A percentile compares a stretch with the other conserved stretches of the same genome.
Conservation (phyloP, 371 early-diverging fungal genomes). For the Mortierella sp. region DNA sequence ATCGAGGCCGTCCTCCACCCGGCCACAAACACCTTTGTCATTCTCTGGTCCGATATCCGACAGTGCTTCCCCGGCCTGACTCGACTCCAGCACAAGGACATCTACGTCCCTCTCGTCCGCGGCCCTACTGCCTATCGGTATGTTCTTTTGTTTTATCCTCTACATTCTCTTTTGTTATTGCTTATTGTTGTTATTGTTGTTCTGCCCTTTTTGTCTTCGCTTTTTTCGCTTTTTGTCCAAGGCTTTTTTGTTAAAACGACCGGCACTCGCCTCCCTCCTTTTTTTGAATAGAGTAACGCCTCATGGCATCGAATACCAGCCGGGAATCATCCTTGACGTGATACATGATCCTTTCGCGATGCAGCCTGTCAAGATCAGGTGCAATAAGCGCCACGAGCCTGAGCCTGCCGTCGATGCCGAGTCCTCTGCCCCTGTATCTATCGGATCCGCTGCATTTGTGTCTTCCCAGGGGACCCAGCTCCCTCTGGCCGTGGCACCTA, state of each 20-base stretch:
- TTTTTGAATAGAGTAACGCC: conserved; percentile 20
- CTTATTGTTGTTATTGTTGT: conserved; percentile 5
- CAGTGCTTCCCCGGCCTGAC: conserved; percentile 44
- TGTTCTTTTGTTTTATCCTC: conserved; percentile 13
- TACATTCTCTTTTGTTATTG: no score
- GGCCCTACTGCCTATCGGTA: conserved; percentile 37
- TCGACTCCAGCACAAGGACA: conserved; percentile 37
- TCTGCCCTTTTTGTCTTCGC: neutral
- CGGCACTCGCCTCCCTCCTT: neutral
- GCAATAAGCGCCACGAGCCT: neutral
- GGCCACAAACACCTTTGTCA: conserved; percentile 10
- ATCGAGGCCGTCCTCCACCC: conserved; percentile 25
- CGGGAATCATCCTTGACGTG: conserved; percentile 29
- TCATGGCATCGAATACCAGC: conserved; percentile 44
- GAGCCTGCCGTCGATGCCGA: neutral
- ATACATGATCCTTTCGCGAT: conserved; percentile 9
- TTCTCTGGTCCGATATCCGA: conserved; percentile 48
- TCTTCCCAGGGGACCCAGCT: no score
- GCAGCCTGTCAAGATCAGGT: neutral
- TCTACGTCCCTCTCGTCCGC: conserved; percentile 34
- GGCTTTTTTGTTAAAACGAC: neutral
- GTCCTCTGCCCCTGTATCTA: neutral
- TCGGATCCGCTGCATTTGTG: no score
- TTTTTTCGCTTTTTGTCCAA: neutral
- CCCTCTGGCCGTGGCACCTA: neutral